phyloP scores from a whole-genome alignment of 2,329 filamentous ascomycete genomes.

The Xylariaceae sp. region DNA sequence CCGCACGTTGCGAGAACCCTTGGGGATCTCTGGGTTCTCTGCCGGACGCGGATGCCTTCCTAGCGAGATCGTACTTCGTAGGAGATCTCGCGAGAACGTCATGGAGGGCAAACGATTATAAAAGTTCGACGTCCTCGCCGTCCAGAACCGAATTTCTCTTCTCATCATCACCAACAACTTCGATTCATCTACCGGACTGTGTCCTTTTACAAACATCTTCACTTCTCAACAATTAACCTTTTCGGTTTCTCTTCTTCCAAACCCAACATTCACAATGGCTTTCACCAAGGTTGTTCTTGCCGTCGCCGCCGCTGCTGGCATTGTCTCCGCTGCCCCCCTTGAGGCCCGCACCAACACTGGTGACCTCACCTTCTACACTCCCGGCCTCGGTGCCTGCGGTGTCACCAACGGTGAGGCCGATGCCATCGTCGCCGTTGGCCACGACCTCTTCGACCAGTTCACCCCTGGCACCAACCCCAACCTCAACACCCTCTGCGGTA shows the following conservation, averaged over 20 bases:
- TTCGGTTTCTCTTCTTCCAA: not conserved
- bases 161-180: not conserved
- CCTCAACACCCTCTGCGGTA: constrained; percentile 20
- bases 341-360: constrained; percentile 6
- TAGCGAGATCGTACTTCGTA: too few species aligned
- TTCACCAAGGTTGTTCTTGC: constrained; percentile 15
- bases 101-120: not conserved
- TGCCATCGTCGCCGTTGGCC: constrained; percentile 14
- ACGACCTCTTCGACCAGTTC: constrained; percentile 17
- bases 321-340: constrained; percentile 41
- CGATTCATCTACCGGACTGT: constrained; percentile 2
- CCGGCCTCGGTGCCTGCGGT: constrained; percentile 20
- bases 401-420: constrained; percentile 15
- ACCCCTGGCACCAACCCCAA: constrained; percentile 20
- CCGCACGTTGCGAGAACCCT: not conserved
- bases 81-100: not conserved
- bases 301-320: constrained; percentile 33
- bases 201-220: constrained; percentile 1
- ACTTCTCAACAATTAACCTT: not conserved
- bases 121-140: not conserved
- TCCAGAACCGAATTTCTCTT: not conserved
- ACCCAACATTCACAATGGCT: constrained; percentile 13
- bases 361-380: constrained; percentile 20
- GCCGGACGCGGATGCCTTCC: too few species aligned
- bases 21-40: too few species aligned